phyloP scores from a whole-genome alignment of 805 yeast genomes.

The Novakomyces olei region DNA sequence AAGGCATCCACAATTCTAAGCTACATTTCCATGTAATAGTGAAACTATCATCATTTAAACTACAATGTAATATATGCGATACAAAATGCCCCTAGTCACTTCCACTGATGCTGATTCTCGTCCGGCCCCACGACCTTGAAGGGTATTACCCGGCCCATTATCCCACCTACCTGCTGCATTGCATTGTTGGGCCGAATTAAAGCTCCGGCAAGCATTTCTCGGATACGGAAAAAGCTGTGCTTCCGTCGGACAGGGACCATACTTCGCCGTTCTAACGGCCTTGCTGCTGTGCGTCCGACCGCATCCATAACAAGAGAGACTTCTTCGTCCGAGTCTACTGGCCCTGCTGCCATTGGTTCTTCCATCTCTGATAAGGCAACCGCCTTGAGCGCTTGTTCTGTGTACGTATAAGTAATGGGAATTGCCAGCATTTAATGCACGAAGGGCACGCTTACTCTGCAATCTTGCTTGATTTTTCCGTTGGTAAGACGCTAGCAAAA shows the following conservation, averaged over 20 bases:
- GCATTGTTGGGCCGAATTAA: constrained; percentile 23
- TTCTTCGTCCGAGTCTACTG: constrained; percentile 73
- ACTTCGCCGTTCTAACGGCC: constrained; percentile 57
- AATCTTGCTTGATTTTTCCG: constrained; percentile 77
- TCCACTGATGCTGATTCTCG: no score
- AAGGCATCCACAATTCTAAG: no score
- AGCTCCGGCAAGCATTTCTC: constrained; percentile 87
- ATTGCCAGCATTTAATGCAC: constrained; percentile 17
- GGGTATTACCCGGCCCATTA: constrained; percentile 2
- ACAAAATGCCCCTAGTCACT: no score
- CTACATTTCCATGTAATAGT: no score
- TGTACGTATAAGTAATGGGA: no score
- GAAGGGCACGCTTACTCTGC: constrained; percentile 14
- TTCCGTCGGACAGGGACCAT: constrained; percentile 49
- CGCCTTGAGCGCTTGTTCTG: no score
- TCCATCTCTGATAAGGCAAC: constrained; percentile 18
- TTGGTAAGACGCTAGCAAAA: constrained; percentile 69
- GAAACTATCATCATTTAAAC: no score
- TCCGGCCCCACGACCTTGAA: no score
- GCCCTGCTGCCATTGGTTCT: constrained; percentile 14
- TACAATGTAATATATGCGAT: no score
- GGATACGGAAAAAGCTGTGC: constrained; percentile 56
- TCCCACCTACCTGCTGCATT: constrained; percentile 1
- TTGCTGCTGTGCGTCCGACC: constrained; percentile 49
- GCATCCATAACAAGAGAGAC: constrained; percentile 82